Evolutionary conservation across 768 basidiomycete genomes (phyloP).

Genomic region (Pisolithus sp.): DNA sequence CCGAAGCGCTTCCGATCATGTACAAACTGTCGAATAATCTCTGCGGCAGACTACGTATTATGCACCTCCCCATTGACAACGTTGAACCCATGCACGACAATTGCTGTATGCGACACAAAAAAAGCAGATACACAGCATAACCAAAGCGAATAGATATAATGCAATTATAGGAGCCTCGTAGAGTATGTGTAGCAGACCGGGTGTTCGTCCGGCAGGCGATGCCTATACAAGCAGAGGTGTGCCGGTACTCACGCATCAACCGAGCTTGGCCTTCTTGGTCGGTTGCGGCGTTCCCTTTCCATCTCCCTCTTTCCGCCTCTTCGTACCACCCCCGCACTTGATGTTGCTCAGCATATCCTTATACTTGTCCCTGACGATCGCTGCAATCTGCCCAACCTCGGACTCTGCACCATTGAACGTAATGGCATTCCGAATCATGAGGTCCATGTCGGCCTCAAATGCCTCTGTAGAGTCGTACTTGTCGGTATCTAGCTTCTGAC

Average conservation of each 20-base stretch:
- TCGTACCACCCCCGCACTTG: slow-evolving; percentile 37
- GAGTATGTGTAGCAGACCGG: slow-evolving; percentile 8
- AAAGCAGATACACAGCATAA: slow-evolving; percentile 26
- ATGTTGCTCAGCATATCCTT: slow-evolving; percentile 47
- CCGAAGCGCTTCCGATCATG: too few species aligned
- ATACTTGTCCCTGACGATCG: slow-evolving; percentile 43
- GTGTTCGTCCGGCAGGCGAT: not conserved
- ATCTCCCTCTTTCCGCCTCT: slow-evolving; percentile 75
- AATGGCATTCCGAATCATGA: slow-evolving; percentile 87
- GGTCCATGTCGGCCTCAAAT: slow-evolving; percentile 77
- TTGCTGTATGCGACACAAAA: not conserved
- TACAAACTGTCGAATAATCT: too few species aligned
- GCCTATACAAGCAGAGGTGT: not conserved
- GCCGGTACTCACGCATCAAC: slow-evolving; percentile 28
- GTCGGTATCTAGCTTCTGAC: slow-evolving; percentile 72
- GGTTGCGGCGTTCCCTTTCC: slow-evolving; percentile 52
- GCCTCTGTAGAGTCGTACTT: slow-evolving; percentile 74
- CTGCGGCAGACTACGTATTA: too few species aligned
- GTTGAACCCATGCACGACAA: not conserved
- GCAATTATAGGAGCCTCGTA: slow-evolving; percentile 24
- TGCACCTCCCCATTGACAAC: too few species aligned
- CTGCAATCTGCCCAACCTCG: slow-evolving; percentile 64
- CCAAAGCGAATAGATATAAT: slow-evolving; percentile 24
- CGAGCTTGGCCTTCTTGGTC: slow-evolving; percentile 60
- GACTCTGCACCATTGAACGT: slow-evolving; percentile 82